Evolutionary conservation across 768 basidiomycete genomes (phyloP).

Genomic region (Sporobolomyces phaffii): DNA sequence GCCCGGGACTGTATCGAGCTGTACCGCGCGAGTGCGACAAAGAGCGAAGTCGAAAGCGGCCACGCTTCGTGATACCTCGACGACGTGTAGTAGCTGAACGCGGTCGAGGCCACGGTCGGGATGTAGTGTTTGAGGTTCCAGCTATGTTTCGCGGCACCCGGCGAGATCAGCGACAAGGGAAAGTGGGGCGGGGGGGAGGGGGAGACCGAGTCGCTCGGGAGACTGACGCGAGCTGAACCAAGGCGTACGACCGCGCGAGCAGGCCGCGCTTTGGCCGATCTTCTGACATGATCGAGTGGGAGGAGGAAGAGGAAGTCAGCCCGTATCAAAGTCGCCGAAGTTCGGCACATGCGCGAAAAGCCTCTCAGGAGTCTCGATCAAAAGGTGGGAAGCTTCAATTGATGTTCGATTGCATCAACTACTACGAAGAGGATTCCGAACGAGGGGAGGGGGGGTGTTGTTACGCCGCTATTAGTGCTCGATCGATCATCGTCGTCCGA

Average conservation of each 20-base stretch:
- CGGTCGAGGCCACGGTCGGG: not conserved
- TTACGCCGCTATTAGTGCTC: conserved; percentile 34
- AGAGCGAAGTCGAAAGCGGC: conserved; percentile 85
- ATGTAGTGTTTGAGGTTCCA: not conserved
- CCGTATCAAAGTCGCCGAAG: not conserved
- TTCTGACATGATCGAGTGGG: not conserved
- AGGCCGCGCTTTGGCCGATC: too few species aligned
- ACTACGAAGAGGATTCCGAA: too few species aligned
- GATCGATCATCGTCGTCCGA: conserved; percentile 16
- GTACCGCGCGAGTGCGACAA: conserved; percentile 63
- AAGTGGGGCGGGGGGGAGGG: not conserved
- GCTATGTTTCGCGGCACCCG: not conserved
- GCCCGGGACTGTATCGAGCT: conserved; percentile 69
- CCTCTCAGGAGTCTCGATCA: too few species aligned
- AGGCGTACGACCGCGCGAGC: not conserved
- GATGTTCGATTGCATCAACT: too few species aligned
- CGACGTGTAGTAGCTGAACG: not conserved
- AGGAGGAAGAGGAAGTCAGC: not conserved
- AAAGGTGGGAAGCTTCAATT: too few species aligned
- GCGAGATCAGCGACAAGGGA: not conserved
- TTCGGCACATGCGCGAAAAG: too few species aligned
- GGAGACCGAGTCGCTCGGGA: not conserved
- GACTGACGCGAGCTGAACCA: not conserved
- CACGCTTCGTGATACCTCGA: conserved; percentile 54
- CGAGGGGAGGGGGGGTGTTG: not conserved